Base-by-base conservation (phyloP, 805 yeast species). In the Naumovozyma castellii region DNA sequence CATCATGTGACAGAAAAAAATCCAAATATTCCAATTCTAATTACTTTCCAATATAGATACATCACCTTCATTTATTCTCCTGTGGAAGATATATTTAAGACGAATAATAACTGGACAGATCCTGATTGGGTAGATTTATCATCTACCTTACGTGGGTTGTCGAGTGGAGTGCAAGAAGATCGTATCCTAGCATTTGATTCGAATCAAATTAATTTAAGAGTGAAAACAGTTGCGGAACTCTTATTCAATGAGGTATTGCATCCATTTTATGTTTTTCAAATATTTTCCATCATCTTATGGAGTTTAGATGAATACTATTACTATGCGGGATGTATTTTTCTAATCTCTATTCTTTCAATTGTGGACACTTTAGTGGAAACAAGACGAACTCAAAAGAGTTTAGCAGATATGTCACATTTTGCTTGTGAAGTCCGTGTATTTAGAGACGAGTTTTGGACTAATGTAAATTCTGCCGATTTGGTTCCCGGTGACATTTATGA, bases 401-500 rank as follows among this genome's bases (percentile, higher is more conserved):
- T 92, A 49, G 72, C 81, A 36, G 80, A 78, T 30, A 74, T 92
- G 44, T 82, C 96, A 0, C 67, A 68, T 43, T 79, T 80, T 50
- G 74, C 69, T n/a, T 82, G 94, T 53, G 85, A 78, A 37, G 84
- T 88, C 4, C 73, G 97, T 50, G 97, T 85, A 1, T 78, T 88
- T 72, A 77, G 97, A 59, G 87, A 84, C 53, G 95, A 82, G 10
- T 92, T 85, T 60, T 90, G 97, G 98, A 81, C 78, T 37, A 87
- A 80, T 48, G 67, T 81, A 2, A 71, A 73, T 29, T 81, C 95
- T 0, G 68, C 71, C 10, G 92, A 85, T 34, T 68, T 92, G 25
- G 97, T 92, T 1, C 97, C 97, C 0, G 99, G 99, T 38, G 99
- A 92, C 59, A 75, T 92, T 1, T 87, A 80, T 56, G 98, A 92